These are phyloP conservation scores for Candida nemodendra DNA, from an alignment of 805 yeast genomes.

Conservation along the genomic window DNA sequence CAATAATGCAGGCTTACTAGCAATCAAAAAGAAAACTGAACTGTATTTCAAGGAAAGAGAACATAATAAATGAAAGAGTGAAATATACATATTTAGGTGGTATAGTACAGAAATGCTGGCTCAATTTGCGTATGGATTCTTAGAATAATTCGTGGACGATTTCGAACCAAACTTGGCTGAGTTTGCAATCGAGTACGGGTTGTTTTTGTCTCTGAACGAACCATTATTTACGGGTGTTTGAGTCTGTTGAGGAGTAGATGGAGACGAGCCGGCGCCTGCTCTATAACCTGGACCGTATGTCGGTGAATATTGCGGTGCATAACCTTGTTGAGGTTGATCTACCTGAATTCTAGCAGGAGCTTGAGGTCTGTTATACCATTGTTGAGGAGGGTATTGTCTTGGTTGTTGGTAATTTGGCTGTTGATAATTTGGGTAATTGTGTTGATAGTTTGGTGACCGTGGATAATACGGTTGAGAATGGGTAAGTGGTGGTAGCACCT, in stretches of 20 bases:
- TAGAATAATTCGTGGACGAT: conserved; percentile 7
- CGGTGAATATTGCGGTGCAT: conserved; percentile 8
- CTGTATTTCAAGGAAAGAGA: no score
- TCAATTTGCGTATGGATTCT: conserved; percentile 24
- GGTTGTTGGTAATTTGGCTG: conserved; percentile 3
- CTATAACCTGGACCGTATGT: conserved; percentile 6
- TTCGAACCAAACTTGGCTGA: conserved; percentile 19
- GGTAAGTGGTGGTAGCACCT: no score
- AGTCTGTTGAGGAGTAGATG: conserved; percentile 1
- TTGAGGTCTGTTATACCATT: conserved; percentile 4
- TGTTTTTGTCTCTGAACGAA: conserved; percentile 6
- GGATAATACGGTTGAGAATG: no score
- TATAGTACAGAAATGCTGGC: no score
- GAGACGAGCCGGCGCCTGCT: conserved; percentile 1
- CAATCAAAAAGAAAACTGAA: no score
- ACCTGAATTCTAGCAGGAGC: conserved; percentile 6
- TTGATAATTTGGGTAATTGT: background rate
- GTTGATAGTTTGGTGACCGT: no score
- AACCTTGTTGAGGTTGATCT: conserved; percentile 16
- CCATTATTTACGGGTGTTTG: conserved; percentile 3
- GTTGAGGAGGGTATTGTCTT: conserved; percentile 4
- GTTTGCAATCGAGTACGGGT: conserved; percentile 18
- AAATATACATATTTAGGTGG: no score
- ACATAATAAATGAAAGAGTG: no score
- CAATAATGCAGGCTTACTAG: no score